Percentiles rank a stretch among this genome's conserved stretches.
These are phyloP conservation scores for Mycena albidolilacea DNA, from an alignment of 768 basidiomycete genomes.

Conservation along the genomic window DNA sequence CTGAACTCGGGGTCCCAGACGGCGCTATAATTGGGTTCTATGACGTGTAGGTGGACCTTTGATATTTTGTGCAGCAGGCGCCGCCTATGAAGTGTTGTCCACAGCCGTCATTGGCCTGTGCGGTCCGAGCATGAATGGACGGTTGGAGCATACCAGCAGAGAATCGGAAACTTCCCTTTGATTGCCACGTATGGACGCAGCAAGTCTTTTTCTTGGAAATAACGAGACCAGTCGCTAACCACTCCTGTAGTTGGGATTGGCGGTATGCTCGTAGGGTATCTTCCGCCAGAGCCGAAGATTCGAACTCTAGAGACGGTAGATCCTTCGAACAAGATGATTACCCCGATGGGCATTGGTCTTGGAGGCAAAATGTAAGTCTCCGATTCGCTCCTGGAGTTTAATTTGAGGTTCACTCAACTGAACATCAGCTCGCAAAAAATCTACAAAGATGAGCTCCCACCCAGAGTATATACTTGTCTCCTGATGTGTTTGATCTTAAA, in stretches of 20 bases:
- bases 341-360: neutral
- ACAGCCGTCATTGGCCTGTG: neutral
- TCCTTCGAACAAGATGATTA: neutral
- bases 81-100: no score
- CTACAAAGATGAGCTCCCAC: constrained; percentile 30
- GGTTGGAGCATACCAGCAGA: neutral
- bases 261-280: no score
- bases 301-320: no score
- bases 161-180: neutral
- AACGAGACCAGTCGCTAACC: no score
- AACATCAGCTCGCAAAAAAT: constrained; percentile 36
- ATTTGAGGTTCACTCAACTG: no score
- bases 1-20: neutral
- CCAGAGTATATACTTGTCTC: constrained; percentile 29
- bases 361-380: neutral
- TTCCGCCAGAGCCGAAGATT: no score
- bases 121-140: neutral
- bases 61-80: no score
- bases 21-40: neutral
- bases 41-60: no score
- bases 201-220: neutral
- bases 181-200: neutral
- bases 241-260: no score
- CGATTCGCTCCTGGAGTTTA: no score
- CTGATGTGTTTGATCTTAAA: neutral